Evolutionary conservation across 495 filamentous ascomycete genomes (phyloP), one percentile per base, ranked within the genome.

Genomic region (Podospora sp.): DNA sequence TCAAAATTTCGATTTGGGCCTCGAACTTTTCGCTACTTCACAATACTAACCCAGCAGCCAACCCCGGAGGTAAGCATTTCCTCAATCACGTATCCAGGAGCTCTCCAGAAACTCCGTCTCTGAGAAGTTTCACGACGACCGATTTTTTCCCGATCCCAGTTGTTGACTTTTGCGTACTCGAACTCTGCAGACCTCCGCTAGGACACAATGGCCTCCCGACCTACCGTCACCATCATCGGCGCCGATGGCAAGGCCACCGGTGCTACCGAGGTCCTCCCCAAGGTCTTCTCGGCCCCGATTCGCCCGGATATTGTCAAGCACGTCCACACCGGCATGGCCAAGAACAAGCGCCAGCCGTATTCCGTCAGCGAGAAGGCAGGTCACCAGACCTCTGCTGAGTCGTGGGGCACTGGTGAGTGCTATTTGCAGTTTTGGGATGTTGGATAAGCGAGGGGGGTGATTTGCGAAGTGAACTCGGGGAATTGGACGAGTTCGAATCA

Each of bases 331-430:
- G 96, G 96, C 77, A 96, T 99, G 89, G 94, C 94, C 78, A 99
- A 97, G 91, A 99, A 99, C 89, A 97, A 96, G 90, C 90, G 95
- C 81, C 95, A 99, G 87, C 94, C 95, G 67, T 99, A 99, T 84
- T 90, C 95, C 76, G 95, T 99, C 87, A 97, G 92, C 89, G 94
- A 97, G 91, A 99, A 99, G 89, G 95, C 95, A 79, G 95, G 95
- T 84, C 96, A 99, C 84, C 95, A 99, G 83, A 99, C 95, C 74
- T 97, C 93, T 79, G 95, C 95, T 80, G 96, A 98, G 87, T 98
- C 96, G 71, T 99, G 95, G 95, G 95, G 95, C 88, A 99, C 95
- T 87, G 95, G 95, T 97, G 81, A 86, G 94, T 91, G 75, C 65
- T 68, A 60, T 69, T 65, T 62, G 49, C 53, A 65, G 14, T 64